Conservation (phyloP, 331 rosid genomes). For the Dryas integrifolia region DNA sequence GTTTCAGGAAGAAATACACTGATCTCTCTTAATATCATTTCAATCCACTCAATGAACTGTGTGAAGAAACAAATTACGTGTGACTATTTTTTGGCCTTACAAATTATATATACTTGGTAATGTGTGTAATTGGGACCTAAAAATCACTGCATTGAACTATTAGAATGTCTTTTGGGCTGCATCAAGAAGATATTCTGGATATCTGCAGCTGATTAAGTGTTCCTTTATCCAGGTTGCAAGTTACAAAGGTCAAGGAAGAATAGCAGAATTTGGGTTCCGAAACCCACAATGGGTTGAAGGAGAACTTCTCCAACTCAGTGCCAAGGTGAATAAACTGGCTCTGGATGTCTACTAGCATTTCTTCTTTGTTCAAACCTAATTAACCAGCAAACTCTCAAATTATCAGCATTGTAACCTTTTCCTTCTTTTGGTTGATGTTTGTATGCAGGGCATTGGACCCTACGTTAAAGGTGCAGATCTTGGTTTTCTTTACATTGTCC, state of each 20-base stretch:
- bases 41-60: too few relatives aligned
- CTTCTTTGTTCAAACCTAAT: constrained; percentile 18
- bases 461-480: constrained; percentile 90
- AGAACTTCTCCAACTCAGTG: constrained; percentile 89
- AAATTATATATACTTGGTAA: background rate
- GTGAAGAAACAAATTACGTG: background rate
- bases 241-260: constrained; percentile 91
- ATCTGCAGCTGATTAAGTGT: constrained; percentile 17
- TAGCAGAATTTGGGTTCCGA: constrained; percentile 78
- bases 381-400: background rate
- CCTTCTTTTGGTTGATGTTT: constrained; percentile 1
- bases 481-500: constrained; percentile 78
- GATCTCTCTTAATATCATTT: too few relatives aligned
- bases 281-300: constrained; percentile 97
- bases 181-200: constrained; percentile 20
- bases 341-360: constrained; percentile 2
- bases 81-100: background rate
- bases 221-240: constrained; percentile 63
- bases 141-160: background rate
- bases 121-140: too few relatives aligned
- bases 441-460: constrained; percentile 83
- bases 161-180: background rate
- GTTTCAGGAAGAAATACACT: background rate
- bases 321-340: constrained; percentile 60
- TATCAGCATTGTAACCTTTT: background rate